Percentiles rank a stretch among this genome's conserved stretches.
Conservation (phyloP, 805 yeast species). For the Vanderwaltozyma yarrowii region DNA sequence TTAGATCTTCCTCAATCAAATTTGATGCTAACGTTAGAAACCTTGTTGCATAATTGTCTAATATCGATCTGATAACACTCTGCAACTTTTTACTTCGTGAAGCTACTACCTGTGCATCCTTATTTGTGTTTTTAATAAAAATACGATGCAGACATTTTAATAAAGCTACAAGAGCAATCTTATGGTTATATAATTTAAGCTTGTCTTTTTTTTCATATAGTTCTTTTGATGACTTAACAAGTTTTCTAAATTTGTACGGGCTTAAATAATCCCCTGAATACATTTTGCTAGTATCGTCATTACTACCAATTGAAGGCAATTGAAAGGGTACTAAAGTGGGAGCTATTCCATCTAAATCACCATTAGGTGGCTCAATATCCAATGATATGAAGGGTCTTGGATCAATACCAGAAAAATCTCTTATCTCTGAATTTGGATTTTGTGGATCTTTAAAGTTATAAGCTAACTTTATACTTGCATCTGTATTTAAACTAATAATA, state of each 20-base stretch:
- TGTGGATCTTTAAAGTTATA: not conserved
- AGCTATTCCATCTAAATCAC: too few species aligned
- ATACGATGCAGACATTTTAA: slow-evolving; percentile 9
- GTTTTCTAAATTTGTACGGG: slow-evolving; percentile 14
- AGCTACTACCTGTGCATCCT: not conserved
- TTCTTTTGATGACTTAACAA: slow-evolving; percentile 17
- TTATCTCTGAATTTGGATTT: not conserved
- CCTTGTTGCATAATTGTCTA: slow-evolving; percentile 54
- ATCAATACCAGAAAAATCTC: not conserved
- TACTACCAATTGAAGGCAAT: too few species aligned
- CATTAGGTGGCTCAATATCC: slow-evolving; percentile 9
- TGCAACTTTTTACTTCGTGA: slow-evolving; percentile 8
- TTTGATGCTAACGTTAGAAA: slow-evolving; percentile 69
- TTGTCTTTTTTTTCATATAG: slow-evolving; percentile 10
- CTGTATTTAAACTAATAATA: slow-evolving; percentile 4
- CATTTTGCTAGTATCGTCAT: too few species aligned
- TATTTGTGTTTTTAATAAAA: slow-evolving; percentile 4
- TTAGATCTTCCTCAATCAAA: slow-evolving; percentile 58
- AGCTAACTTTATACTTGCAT: not conserved
- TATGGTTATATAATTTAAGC: slow-evolving; percentile 19
- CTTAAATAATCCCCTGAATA: slow-evolving; percentile 3
- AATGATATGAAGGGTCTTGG: slow-evolving; percentile 20
- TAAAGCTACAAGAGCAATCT: slow-evolving; percentile 12
- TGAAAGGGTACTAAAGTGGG: too few species aligned
- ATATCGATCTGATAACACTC: slow-evolving; percentile 34